These are phyloP conservation scores for Hypoxylon rickii DNA, from an alignment of 495 filamentous ascomycete species.

Conservation along the genomic window DNA sequence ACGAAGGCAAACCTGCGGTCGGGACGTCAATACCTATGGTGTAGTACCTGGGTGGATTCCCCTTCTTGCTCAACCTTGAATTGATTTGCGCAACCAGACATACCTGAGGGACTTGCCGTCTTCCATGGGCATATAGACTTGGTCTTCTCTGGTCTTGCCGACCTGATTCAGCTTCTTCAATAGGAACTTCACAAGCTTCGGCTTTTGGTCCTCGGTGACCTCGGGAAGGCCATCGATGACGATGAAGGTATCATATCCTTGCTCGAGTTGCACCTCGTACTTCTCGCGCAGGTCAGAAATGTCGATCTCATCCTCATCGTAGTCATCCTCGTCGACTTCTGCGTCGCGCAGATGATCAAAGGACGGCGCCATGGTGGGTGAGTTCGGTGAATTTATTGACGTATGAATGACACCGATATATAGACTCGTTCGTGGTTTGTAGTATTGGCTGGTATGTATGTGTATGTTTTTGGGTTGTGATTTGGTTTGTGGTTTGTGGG, in stretches of 20 bases:
- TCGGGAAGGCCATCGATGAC: slow-evolving; percentile 91
- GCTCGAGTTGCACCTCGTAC: slow-evolving; percentile 92
- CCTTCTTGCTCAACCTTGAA: neutral
- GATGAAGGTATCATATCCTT: slow-evolving; percentile 93
- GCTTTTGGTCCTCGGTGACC: slow-evolving; percentile 79
- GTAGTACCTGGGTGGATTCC: neutral
- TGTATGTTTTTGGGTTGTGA: no score
- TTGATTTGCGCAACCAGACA: slow-evolving; percentile 29
- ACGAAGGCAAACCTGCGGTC: slow-evolving; percentile 82
- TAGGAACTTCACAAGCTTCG: slow-evolving; percentile 92
- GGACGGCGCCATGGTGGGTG: slow-evolving; percentile 61
- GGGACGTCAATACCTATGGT: slow-evolving; percentile 10
- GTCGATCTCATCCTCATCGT: slow-evolving; percentile 91
- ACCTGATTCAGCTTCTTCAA: slow-evolving; percentile 85
- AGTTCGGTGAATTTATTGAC: no score
- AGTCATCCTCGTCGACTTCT: slow-evolving; percentile 84
- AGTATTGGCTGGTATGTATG: no score
- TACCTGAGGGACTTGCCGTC: slow-evolving; percentile 83
- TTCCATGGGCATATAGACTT: slow-evolving; percentile 89
- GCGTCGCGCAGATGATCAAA: slow-evolving; percentile 63
- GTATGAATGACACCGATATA: no score
- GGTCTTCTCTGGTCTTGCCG: slow-evolving; percentile 82
- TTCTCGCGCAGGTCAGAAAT: slow-evolving; percentile 90
- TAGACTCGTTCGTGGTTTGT: neutral
- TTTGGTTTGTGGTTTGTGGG: no score